Evolutionary conservation across 257 asterid genomes (phyloP).

Genomic region (Petunia axillaris): DNA sequence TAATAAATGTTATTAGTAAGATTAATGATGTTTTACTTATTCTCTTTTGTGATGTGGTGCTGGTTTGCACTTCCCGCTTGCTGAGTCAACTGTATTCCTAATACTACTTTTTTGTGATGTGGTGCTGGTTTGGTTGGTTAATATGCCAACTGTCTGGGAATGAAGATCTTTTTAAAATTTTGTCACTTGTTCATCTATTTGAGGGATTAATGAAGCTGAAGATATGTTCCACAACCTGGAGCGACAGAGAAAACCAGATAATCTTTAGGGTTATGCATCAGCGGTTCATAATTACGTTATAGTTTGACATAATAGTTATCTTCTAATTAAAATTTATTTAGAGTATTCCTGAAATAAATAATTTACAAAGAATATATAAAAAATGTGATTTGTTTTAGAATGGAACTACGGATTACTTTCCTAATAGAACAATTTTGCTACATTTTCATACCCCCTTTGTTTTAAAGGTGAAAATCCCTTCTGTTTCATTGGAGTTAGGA

Average conservation of each 20-base stretch:
- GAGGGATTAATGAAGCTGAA: background rate
- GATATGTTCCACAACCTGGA: background rate
- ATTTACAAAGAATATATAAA: background rate
- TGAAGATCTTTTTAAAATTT: no score
- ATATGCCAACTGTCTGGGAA: no score
- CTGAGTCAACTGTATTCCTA: no score
- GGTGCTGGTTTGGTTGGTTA: no score
- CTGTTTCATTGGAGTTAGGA: background rate
- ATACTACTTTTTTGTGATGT: no score
- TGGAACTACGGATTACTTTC: no score
- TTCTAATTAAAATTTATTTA: background rate
- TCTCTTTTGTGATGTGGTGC: no score
- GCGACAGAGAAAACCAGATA: background rate
- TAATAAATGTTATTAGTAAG: background rate
- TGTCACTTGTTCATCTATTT: background rate
- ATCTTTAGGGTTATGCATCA: background rate
- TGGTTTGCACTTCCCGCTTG: no score
- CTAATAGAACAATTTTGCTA: background rate
- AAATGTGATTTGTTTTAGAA: background rate
- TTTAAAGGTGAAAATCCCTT: background rate
- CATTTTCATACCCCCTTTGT: background rate
- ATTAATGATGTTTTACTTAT: no score
- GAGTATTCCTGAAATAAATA: background rate
- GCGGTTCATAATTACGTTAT: background rate
- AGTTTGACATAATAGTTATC: background rate